These are phyloP conservation scores for Thermothielavioides terrestris DNA, from an alignment of 495 filamentous ascomycete genomes.

Conservation along the genomic window DNA sequence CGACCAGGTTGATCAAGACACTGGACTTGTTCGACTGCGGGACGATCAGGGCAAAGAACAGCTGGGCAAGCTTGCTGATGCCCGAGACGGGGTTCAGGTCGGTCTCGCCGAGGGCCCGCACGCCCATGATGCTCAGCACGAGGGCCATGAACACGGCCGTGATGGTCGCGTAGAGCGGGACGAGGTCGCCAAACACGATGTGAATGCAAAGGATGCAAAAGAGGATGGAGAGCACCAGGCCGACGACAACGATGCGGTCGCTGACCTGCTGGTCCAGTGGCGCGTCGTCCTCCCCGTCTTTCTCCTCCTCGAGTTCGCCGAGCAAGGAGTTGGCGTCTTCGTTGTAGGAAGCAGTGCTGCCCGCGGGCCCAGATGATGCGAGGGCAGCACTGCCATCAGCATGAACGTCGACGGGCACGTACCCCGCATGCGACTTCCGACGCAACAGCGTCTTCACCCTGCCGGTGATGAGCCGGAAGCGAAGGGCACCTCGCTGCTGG, in stretches of 20 bases:
- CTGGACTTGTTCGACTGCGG: slow-evolving; percentile 62
- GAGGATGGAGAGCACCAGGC: slow-evolving; percentile 65
- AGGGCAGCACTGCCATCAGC: slow-evolving; percentile 4
- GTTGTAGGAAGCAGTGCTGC: slow-evolving; percentile 37
- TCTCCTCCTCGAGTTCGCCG: slow-evolving; percentile 10
- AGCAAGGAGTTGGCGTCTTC: neutral
- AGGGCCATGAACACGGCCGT: slow-evolving; percentile 81
- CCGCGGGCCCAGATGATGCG: slow-evolving; percentile 18
- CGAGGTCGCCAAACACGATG: slow-evolving; percentile 61
- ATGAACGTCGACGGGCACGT: neutral
- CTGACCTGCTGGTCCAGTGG: slow-evolving; percentile 76
- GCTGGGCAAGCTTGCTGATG: slow-evolving; percentile 92
- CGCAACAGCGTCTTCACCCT: neutral
- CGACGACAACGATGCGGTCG: slow-evolving; percentile 57
- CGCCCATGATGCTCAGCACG: slow-evolving; percentile 88
- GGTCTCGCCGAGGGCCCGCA: slow-evolving; percentile 88
- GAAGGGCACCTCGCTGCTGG: neutral
- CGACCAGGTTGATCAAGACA: slow-evolving; percentile 85
- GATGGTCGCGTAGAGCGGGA: slow-evolving; percentile 63
- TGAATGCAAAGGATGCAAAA: slow-evolving; percentile 76
- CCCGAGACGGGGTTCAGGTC: slow-evolving; percentile 95
- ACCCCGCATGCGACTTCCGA: slow-evolving; percentile 1
- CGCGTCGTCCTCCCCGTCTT: slow-evolving; percentile 54
- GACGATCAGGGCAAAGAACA: slow-evolving; percentile 86
- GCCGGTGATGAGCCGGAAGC: neutral